Evolutionary conservation across 306 rosid genomes (phyloP), one percentile per base, ranked within the genome.

Genomic region (Mimosa bimucronata): DNA sequence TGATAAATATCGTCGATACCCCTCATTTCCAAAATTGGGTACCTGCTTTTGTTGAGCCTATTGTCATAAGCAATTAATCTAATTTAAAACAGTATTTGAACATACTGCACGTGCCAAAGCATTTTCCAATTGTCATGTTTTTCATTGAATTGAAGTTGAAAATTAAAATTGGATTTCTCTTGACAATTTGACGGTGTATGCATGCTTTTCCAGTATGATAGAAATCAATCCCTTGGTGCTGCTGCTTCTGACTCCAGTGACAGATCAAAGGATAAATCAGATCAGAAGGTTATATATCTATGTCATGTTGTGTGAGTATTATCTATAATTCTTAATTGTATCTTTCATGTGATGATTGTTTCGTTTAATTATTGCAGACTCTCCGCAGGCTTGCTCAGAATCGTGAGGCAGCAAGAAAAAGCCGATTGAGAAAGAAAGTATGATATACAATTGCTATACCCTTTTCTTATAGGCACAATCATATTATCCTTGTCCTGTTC

Each of bases 391-490:
- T 95, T 34, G 98, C 99, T 78, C 99, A 95, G 79, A 95, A 95
- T 88, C 95, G 99, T 29, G 99, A 95, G 89, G 99, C 99, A 19
- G 99, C 99, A 5, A 89, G 99, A 68, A 95, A 95, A 90, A 95
- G 99, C 75, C 91, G 99, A 40, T 75, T 95, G 91, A 87, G 98
- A 81, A 95, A 95, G 83, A 95, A 95, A 82, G 99, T 95, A 89
- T 46, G 86, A 53, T 38, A 55, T 14, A 11, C 72, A 67, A 74
- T 73, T 72, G 11, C 53, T 34, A 12, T 26, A 44, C 41, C 19
- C 40, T 53, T 62, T 68, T 53, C 78, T 45, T 78, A 60, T 46
- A 34, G 45, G 46, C 38, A 18, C 14, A 16, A n/a, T 10, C 45
- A 18, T 66, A 34, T 34, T 34, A 10, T 66, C 44, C 40, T 18